Base-by-base conservation (phyloP, 2,329 filamentous ascomycete species). In the Lanzia echinophila region DNA sequence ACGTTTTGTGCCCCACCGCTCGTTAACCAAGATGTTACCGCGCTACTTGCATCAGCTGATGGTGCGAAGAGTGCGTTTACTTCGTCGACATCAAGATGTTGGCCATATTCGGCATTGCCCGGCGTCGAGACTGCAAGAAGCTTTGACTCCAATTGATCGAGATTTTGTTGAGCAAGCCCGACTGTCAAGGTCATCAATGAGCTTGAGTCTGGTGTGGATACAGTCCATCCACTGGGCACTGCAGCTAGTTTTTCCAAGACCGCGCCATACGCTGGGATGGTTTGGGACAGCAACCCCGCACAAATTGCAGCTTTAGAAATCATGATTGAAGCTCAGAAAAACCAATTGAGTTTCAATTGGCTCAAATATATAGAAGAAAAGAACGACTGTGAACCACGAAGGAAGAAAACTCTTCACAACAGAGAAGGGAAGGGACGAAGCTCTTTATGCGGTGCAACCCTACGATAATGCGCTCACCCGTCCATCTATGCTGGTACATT, bases 21-120 rank as follows among this genome's bases (percentile, higher is more conserved):
- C 32, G 66, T 67, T 10, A 83, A 72, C 79, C 79, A 83, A 39
- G 77, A 73, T 50, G 76, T 73, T 15, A 83, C 77, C 17, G 77
- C 70, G 17, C 73, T 63, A 17, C 73, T 64, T 0, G 78, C 75
- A 58, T 79, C 72, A 1, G 76, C 69, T 2, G 71, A 67, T 2
- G 80, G 80, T 54, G 71, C 71, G 46, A 82, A 70, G n/a, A 82
- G 69, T 49, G 75, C 70, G 44, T 77, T 71, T 15, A 83, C 75
- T 56, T 81, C 74, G 7, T 73, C 68, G 5, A 69, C 67, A 46
- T 71, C 75, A 52, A 82, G 68, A 63, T 82, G 76, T 54, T 77
- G 67, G 49, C 79, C 79, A 58, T 82, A 82, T 39, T 75, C 73
- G 39, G 67, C 58, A 63, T 80, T 75, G 10, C 69, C 71, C 6